Conservation (phyloP, 2,329 filamentous ascomycete genomes). For the Trichoderma sp. region DNA sequence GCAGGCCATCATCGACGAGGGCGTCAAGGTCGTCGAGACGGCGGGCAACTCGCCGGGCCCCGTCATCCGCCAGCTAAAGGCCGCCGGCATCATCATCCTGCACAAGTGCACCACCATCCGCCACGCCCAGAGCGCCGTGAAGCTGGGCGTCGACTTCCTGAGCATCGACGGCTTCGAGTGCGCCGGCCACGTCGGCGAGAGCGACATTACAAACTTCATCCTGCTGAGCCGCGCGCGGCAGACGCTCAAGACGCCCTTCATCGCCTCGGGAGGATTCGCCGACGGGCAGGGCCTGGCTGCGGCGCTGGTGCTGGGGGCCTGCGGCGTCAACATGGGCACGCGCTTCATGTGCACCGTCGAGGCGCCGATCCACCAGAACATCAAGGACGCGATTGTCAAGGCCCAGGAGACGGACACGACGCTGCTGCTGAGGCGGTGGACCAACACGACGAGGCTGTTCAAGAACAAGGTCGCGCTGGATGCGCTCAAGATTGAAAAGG, state of each 20-base stretch:
- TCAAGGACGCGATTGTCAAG: conserved; percentile 90
- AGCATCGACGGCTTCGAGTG: conserved; percentile 98
- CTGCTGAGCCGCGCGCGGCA: conserved; percentile 85
- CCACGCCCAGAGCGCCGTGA: conserved; percentile 87
- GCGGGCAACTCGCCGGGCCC: conserved; percentile 87
- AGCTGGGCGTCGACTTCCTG: conserved; percentile 94
- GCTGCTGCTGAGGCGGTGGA: conserved; percentile 86
- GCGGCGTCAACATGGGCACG: conserved; percentile 98
- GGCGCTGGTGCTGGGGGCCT: conserved; percentile 84
- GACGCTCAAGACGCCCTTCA: conserved; percentile 83
- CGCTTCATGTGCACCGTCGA: conserved; percentile 96
- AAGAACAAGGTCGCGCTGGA: conserved; percentile 85
- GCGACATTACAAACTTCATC: conserved; percentile 88
- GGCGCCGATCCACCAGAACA: conserved; percentile 87
- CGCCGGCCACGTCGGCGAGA: conserved; percentile 85
- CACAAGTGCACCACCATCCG: conserved; percentile 98
- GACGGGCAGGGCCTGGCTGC: conserved; percentile 93
- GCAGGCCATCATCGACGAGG: conserved; percentile 90
- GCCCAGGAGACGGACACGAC: conserved; percentile 90
- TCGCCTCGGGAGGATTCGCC: conserved; percentile 93
- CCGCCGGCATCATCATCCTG: conserved; percentile 74
- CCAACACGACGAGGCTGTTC: conserved; percentile 86
- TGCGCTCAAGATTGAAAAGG: conserved; percentile 80
- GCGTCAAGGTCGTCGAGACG: conserved; percentile 88
- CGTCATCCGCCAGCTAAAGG: conserved; percentile 87